Percentiles rank a stretch among this genome's conserved stretches.
phyloP scores from a whole-genome alignment of 2,329 filamentous ascomycete species.

The Cladosporium sp. region DNA sequence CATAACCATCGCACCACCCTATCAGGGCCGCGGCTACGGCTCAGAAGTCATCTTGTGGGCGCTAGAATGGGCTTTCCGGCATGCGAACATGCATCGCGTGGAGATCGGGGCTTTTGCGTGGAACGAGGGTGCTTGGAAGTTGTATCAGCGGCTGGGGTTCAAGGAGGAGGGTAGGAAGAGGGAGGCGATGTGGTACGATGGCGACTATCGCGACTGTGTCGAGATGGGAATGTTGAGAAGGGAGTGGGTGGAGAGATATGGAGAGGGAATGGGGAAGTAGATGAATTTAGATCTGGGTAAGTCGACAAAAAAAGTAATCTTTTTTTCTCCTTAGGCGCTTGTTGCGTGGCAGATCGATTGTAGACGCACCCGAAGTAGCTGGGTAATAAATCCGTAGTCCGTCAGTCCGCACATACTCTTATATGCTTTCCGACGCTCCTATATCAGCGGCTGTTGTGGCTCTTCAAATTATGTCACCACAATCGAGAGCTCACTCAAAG shows the following conservation, averaged over 20 bases:
- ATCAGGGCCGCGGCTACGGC: constrained; percentile 44
- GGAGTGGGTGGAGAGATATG: constrained; percentile 33
- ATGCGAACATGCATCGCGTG: constrained; percentile 44
- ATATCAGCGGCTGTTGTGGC: too few relatives aligned
- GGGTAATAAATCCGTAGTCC: too few relatives aligned
- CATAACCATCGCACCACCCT: constrained; percentile 33
- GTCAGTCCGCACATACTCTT: too few relatives aligned
- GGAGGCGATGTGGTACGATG: constrained; percentile 42
- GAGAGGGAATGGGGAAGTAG: neutral
- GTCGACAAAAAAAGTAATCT: too few relatives aligned
- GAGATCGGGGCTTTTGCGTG: constrained; percentile 35
- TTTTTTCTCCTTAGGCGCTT: too few relatives aligned
- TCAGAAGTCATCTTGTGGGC: constrained; percentile 46
- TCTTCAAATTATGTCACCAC: too few relatives aligned
- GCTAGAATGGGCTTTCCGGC: constrained; percentile 44
- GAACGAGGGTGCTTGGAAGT: constrained; percentile 39
- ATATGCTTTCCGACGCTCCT: too few relatives aligned
- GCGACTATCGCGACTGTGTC: constrained; percentile 34
- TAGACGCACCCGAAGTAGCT: too few relatives aligned
- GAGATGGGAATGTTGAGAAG: constrained; percentile 37
- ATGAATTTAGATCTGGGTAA: neutral
- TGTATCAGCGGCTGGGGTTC: constrained; percentile 48
- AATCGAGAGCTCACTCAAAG: too few relatives aligned
- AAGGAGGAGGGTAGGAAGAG: constrained; percentile 40
- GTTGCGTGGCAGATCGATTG: too few relatives aligned